Evolutionary conservation across 352 stramenopile species (phyloP).

Genomic region (Globisporangium cederbergense): DNA sequence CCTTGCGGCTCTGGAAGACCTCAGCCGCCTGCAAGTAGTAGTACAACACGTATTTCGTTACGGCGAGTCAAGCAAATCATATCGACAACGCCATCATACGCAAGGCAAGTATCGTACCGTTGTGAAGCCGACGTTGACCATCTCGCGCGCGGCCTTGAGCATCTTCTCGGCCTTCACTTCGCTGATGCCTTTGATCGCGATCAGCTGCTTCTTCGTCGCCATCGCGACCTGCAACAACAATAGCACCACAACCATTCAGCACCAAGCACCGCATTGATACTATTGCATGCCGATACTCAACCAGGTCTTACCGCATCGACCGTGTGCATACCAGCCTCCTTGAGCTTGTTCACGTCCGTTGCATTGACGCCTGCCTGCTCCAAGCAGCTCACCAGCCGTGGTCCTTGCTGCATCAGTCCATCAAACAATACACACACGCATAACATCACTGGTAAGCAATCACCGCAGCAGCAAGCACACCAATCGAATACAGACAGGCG

Average conservation of each 20-base stretch:
- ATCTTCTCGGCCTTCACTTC: conserved; percentile 99
- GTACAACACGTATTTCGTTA: neutral
- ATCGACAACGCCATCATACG: neutral
- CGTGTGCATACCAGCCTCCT: conserved; percentile 96
- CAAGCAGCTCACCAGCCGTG: conserved; percentile 85
- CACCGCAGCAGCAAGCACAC: no score
- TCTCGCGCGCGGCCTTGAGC: conserved; percentile 95
- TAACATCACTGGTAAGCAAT: conserved; percentile 7
- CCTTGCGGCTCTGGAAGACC: conserved; percentile 84
- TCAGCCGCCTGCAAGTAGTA: conserved; percentile 65
- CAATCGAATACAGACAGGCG: neutral
- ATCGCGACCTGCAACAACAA: conserved; percentile 81
- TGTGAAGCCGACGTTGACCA: conserved; percentile 99
- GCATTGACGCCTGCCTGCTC: conserved; percentile 96
- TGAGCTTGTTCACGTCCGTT: conserved; percentile 98
- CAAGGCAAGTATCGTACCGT: conserved; percentile 75
- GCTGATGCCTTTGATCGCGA: conserved; percentile 98
- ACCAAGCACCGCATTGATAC: no score
- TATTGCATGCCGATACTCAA: no score
- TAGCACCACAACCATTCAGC: no score
- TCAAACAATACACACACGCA: neutral
- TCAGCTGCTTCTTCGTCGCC: conserved; percentile 96
- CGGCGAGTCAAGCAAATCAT: neutral
- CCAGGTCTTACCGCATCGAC: conserved; percentile 89
- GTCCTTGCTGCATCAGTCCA: conserved; percentile 49